Evolutionary conservation across 1,139 yeast species (phyloP), one percentile per base, ranked within the genome.

Genomic region (Kodamaea derodonti): DNA sequence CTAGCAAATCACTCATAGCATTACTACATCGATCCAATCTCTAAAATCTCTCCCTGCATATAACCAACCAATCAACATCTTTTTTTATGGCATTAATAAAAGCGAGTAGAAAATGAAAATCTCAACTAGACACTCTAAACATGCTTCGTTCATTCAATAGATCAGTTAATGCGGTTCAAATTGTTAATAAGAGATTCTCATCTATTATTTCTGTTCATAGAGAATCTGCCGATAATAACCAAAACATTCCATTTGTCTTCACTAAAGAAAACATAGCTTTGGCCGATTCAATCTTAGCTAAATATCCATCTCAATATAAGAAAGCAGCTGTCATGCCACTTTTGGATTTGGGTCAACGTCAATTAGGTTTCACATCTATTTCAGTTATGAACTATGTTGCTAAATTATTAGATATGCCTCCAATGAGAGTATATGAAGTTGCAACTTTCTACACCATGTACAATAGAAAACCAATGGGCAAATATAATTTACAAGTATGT

Each of bases 351-450:
- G 95, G 95, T 30, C 95, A 86, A 64, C 84, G 95, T 55, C 95
- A 86, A 63, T 70, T 72, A 40, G 95, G 95, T 1, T 86, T 82
- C 69, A 84, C 95, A 32, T 84, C 95, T 32, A 84, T 87, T 47
- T 74, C 90, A 18, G 95, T 88, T 43, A 85, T 92, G 92, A 87
- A 90, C 66, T 88, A 90, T 57, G 95, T 86, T 29, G 95, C 95
- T 41, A 78, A 82, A 62, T 56, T 83, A 54, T 73, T 85, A 53
- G 92, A 85, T 53, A 83, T 86, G 82, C 95, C 95, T 22, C 95
- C 95, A 44, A 86, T 86, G 95, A 78, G 95, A 67, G 95, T 86
- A 22, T 86, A 86, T 60, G 95, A 86, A 60, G 95, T 86, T 41
- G 95, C 95, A 27, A 84, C 95, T 32, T 86, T 86, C 66, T 86